Conservation (phyloP, 495 filamentous ascomycete genomes). For the Amphirosellinia nigrospora region DNA sequence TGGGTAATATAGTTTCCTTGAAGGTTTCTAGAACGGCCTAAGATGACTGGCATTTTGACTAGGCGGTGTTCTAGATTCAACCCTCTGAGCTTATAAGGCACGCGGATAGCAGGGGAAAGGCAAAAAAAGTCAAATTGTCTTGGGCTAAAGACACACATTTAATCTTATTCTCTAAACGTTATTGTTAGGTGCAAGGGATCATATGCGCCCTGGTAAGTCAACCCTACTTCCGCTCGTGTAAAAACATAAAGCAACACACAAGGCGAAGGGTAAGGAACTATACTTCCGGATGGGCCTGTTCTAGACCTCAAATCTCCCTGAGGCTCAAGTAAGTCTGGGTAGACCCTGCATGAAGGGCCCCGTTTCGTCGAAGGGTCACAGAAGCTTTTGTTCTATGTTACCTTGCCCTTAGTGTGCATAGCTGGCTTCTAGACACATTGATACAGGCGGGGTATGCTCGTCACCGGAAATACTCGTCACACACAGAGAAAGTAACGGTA, state of each 20-base stretch:
- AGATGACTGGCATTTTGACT: neutral
- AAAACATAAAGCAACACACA: no score
- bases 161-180: neutral
- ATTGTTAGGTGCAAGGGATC: neutral
- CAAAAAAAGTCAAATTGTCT: neutral
- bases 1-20: neutral
- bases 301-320: conserved; percentile 3
- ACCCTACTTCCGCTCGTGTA: neutral
- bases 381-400: neutral
- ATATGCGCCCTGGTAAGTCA: neutral
- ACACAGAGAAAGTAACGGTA: neutral
- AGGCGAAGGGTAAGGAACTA: neutral
- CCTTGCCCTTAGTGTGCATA: neutral
- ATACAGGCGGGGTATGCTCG: neutral
- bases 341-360: conserved; percentile 6
- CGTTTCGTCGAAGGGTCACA: neutral
- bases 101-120: neutral
- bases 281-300: neutral
- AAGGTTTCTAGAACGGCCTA: conserved; percentile 13
- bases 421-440: neutral
- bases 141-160: neutral
- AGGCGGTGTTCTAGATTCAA: conserved; percentile 17
- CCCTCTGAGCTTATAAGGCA: neutral
- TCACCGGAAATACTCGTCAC: neutral
- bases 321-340: conserved; percentile 9